phyloP scores from a whole-genome alignment of 371 early-diverging fungal species.

The Basidiobolus meristosporus region DNA sequence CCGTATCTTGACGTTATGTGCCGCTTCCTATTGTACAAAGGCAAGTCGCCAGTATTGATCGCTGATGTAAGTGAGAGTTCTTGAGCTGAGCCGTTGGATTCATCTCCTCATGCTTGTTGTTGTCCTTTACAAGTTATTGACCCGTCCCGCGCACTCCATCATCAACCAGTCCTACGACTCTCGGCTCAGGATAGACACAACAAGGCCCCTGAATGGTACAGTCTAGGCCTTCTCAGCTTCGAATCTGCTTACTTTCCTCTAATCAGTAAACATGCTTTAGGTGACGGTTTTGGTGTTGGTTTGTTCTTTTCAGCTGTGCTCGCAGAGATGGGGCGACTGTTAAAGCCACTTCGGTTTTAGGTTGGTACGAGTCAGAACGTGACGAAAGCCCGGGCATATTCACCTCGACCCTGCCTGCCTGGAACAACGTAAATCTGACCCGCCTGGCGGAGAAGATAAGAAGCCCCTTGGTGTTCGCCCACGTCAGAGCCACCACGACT shows the following conservation, averaged over 20 bases:
- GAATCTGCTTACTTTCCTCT: not conserved
- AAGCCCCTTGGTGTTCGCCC: constrained; percentile 63
- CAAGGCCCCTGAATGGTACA: constrained; percentile 53
- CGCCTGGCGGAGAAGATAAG: constrained; percentile 64
- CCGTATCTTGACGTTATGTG: too few species aligned
- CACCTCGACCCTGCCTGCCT: constrained; percentile 70
- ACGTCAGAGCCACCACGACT: constrained; percentile 68
- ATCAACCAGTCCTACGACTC: constrained; percentile 67
- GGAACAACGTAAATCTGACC: constrained; percentile 65
- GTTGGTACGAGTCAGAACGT: constrained; percentile 43
- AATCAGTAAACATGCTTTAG: constrained; percentile 7
- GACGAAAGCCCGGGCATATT: constrained; percentile 55
- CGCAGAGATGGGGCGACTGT: not conserved
- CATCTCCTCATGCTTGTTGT: not conserved
- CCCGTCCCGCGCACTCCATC: constrained; percentile 58
- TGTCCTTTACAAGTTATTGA: constrained; percentile 8
- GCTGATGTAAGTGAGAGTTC: constrained; percentile 6
- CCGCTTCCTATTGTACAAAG: constrained; percentile 7
- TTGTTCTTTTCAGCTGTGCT: constrained; percentile 5
- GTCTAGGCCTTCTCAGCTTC: not conserved
- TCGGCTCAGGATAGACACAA: constrained; percentile 36
- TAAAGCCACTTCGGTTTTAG: constrained; percentile 5
- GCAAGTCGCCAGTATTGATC: constrained; percentile 2
- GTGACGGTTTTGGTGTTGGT: constrained; percentile 76
- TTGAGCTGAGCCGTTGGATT: not conserved